Percentiles rank a stretch among this genome's conserved stretches.
These are phyloP conservation scores for Apiospora hydei DNA, from an alignment of 2,329 filamentous ascomycete genomes.

Conservation along the genomic window DNA sequence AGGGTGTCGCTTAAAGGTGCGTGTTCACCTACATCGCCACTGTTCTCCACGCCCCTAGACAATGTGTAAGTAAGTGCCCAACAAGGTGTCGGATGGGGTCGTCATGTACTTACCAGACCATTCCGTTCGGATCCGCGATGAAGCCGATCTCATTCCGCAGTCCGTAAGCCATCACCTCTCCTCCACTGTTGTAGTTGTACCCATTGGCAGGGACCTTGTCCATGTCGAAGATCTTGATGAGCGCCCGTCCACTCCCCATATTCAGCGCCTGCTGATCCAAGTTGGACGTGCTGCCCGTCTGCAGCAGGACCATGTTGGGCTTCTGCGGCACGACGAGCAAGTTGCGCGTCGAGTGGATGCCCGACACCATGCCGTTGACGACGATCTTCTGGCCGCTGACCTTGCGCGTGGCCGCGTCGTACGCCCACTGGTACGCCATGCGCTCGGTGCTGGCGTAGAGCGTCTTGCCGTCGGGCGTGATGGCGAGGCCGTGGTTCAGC, in stretches of 20 bases:
- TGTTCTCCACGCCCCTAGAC: conserved; percentile 14
- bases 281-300: conserved; percentile 49
- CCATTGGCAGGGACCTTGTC: conserved; percentile 44
- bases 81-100: neutral
- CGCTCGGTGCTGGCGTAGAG: conserved; percentile 49
- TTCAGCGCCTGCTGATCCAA: conserved; percentile 46
- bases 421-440: conserved; percentile 62
- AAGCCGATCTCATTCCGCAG: conserved; percentile 70
- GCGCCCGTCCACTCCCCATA: conserved; percentile 45
- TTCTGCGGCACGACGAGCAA: conserved; percentile 45
- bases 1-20: neutral
- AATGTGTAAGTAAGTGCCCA: neutral
- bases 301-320: conserved; percentile 48
- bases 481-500: conserved; percentile 50
- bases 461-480: conserved; percentile 48
- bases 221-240: conserved; percentile 53
- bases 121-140: conserved; percentile 53
- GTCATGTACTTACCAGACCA: conserved; percentile 48
- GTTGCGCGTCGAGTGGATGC: conserved; percentile 49
- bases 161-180: conserved; percentile 49
- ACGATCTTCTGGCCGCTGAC: conserved; percentile 52
- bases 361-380: conserved; percentile 48
- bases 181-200: conserved; percentile 49
- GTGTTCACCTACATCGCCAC: neutral
- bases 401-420: conserved; percentile 57